Base-by-base conservation (phyloP, 1,139 yeast genomes). In the Diutina mesorugosa region DNA sequence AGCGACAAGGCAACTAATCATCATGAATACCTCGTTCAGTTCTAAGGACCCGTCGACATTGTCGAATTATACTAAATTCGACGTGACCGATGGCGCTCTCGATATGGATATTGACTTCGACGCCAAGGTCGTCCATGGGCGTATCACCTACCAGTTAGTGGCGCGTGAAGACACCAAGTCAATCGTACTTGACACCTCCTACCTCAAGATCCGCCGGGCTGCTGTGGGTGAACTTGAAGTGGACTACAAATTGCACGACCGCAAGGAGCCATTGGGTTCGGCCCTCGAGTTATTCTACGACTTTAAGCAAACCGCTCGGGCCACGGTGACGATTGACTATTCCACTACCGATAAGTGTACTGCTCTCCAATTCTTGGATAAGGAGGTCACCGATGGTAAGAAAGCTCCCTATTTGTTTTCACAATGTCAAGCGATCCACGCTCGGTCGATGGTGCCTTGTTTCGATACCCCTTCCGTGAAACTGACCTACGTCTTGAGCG, bases 361-460 rank as follows among this genome's bases (percentile, higher is more conserved):
- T 2, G 97, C 96, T 1, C 72, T 90, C 61, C 97, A 90, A 69
- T 90, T 95, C 83, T 73, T 90, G 59, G 83, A 80, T 55, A 85
- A 87, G 50, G 84, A 80, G 57, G 89, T 85, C 63, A 88, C 96
- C n/a, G 85, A 85, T 56, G 95, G 93, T 38, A 79, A 81, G 61
- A 73, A 71, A 48, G 76, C 78, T 26, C 95, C 95, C 3, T 87
- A 89, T 68, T 77, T 90, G 63, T 90, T 90, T 68, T 88, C 96
- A 35, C 97, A 90, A 70, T 83, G 95, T 67, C 96, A 90, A 72
- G 90, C 97, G 45, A 89, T 87, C 61, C 97, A 90, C 66, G 95
- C 96, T 26, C 79, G 97, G 66, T 83, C 95, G 29, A 76, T 90
- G 64, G 85, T 87, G 72, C 97, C 97, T 2, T 87, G 91, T 64